phyloP scores from a whole-genome alignment of 2,329 filamentous ascomycete genomes.

The Didymella pomorum region DNA sequence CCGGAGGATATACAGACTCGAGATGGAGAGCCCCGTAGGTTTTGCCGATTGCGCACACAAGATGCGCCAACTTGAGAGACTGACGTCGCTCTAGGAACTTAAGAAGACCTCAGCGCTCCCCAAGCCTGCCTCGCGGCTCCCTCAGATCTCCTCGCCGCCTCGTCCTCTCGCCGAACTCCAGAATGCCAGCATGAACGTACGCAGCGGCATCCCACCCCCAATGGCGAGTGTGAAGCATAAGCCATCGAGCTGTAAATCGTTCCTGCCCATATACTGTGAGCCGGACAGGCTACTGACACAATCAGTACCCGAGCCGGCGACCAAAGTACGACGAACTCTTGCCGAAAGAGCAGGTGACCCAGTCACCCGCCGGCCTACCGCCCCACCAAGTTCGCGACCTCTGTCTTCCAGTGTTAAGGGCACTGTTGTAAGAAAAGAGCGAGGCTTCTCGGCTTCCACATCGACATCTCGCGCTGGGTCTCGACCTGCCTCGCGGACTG shows the following conservation, averaged over 20 bases:
- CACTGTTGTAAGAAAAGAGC: conserved; percentile 52
- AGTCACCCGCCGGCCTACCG: conserved; percentile 53
- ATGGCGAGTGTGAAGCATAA: conserved; percentile 60
- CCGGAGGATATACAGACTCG: conserved; percentile 30
- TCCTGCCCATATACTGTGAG: conserved; percentile 21
- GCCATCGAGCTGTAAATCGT: conserved; percentile 56
- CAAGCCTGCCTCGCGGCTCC: conserved; percentile 39
- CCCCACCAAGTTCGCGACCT: conserved; percentile 54
- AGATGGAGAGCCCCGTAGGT: conserved; percentile 45
- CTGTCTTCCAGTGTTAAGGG: conserved; percentile 55
- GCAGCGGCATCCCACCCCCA: conserved; percentile 58
- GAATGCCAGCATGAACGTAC: conserved; percentile 62
- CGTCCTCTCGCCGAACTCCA: conserved; percentile 60
- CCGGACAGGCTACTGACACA: conserved; percentile 30
- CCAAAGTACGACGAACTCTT: conserved; percentile 59
- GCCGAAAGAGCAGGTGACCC: conserved; percentile 58
- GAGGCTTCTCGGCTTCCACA: conserved; percentile 46
- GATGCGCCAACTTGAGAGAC: conserved; percentile 25
- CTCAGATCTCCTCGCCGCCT: conserved; percentile 35
- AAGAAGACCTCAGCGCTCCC: conserved; percentile 42
- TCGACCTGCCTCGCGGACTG: conserved; percentile 54
- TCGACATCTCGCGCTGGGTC: conserved; percentile 50
- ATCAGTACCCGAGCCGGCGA: conserved; percentile 57
- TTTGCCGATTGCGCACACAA: conserved; percentile 1
- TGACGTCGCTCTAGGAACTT: conserved; percentile 28